phyloP scores from a whole-genome alignment of 2,329 filamentous ascomycete genomes.

The Onygena corvina region DNA sequence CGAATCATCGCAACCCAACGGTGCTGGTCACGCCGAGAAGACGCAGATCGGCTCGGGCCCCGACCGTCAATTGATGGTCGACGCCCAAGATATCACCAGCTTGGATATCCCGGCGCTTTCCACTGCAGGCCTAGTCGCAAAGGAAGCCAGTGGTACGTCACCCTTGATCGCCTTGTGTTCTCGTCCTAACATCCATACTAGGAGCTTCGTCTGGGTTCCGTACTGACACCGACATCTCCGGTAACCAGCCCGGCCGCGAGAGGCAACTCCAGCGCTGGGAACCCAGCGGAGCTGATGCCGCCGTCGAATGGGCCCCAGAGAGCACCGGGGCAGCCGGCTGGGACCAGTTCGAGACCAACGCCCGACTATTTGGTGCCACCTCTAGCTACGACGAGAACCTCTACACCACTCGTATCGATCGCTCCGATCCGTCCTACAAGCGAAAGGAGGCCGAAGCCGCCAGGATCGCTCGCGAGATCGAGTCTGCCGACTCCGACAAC shows the following conservation, averaged over 20 bases:
- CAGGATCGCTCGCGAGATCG: conserved; percentile 78
- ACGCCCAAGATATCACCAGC: conserved; percentile 49
- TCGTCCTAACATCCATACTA: conserved; percentile 25
- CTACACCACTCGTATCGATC: conserved; percentile 87
- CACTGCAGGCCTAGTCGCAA: conserved; percentile 40
- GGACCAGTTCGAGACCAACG: conserved; percentile 92
- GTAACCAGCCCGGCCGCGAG: conserved; percentile 55
- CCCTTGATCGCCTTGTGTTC: not conserved
- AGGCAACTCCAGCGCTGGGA: conserved; percentile 73
- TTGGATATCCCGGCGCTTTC: conserved; percentile 44
- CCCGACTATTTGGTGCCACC: conserved; percentile 72
- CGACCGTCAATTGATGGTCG: conserved; percentile 47
- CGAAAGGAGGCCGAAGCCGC: conserved; percentile 68
- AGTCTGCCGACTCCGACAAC: conserved; percentile 60
- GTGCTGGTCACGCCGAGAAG: conserved; percentile 29
- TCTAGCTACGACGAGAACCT: conserved; percentile 89
- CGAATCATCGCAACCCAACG: conserved; percentile 29
- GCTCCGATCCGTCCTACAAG: conserved; percentile 67
- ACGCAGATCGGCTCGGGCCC: conserved; percentile 34
- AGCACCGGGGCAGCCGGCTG: conserved; percentile 47
- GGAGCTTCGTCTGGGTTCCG: conserved; percentile 60
- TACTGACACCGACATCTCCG: conserved; percentile 81
- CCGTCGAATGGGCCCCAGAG: conserved; percentile 61
- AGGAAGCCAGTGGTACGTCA: conserved; percentile 46
- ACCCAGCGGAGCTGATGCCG: conserved; percentile 48